Base-by-base conservation (phyloP, 2,329 filamentous ascomycete species). In the Balansia obtecta region DNA sequence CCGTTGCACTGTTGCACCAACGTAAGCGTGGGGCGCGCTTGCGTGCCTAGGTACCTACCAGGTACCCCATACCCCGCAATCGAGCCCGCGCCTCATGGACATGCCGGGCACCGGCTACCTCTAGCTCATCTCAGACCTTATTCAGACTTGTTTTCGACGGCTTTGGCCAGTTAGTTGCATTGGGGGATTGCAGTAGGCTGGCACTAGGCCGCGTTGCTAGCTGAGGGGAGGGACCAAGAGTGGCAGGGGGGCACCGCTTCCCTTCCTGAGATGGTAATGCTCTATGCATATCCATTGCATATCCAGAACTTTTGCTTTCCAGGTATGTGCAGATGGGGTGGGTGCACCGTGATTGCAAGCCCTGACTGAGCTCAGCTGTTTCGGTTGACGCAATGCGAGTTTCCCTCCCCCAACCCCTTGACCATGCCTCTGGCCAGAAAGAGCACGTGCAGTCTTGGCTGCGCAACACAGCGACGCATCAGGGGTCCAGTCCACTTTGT, bases 31-130 rank as follows among this genome's bases (percentile, higher is more conserved):
- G 20, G 20, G 20, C 20, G 20, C 47, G 50, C 39, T 46, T 53
- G 49, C 50, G 20, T 22, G 4, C 20, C 20, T 22, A 22, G 20
- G 20, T 22, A 22, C 20, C 20, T 22, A 22, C 2, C 4, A 22
- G 20, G 56, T 60, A 59, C 58, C 52, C 54, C 57, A 52, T 40
- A 51, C 58, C 57, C 58, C 58, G 56, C 58, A 56, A 52, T 53
- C 40, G 44, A 44, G 49, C 44, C 27, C 43, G 34, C 45, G 52
- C 44, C 49, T 43, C 47, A 47, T 48, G 49, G 49, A 46, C 16
- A 20, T 42, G 42, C 52, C 50, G 52, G 37, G 45, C 51, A 50
- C 47, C 56, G 54, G 48, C 53, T n/a, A n/a, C n/a, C n/a, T n/a
- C n/a, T n/a, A n/a, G n/a, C 20, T 22, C 54, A 56, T 52, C 50